A percentile compares a stretch with the other conserved stretches of the same genome.
Conservation (phyloP, 2,329 filamentous ascomycete species). For the Botrytis cinerea region DNA sequence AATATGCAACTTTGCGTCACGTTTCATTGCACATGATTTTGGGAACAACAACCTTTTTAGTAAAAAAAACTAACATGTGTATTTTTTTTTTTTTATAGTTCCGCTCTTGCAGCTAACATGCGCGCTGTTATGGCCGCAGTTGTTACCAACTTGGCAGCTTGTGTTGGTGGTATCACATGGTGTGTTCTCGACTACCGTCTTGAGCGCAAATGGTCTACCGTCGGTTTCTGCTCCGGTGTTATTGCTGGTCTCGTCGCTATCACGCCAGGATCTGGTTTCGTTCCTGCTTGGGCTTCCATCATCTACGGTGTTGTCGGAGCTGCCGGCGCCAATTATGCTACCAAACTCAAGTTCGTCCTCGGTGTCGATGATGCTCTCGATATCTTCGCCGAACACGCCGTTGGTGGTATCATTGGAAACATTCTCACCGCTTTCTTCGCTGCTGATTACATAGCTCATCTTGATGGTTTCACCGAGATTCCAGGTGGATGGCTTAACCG, state of each 20-base stretch:
- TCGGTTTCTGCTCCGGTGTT: constrained; percentile 89
- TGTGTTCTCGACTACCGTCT: constrained; percentile 85
- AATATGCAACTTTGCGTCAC: neutral
- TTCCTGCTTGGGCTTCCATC: constrained; percentile 81
- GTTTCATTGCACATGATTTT: constrained; percentile 15
- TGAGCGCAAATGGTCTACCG: constrained; percentile 88
- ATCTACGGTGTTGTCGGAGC: constrained; percentile 77
- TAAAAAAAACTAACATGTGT: neutral
- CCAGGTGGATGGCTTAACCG: constrained; percentile 79
- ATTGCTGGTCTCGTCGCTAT: constrained; percentile 86
- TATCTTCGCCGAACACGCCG: constrained; percentile 81
- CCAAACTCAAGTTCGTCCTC: constrained; percentile 84
- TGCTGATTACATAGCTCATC: constrained; percentile 77
- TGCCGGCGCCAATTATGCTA: constrained; percentile 81
- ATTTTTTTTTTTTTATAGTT: constrained; percentile 41
- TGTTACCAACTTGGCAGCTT: constrained; percentile 83
- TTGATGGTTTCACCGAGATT: constrained; percentile 71
- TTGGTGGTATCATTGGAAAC: constrained; percentile 79
- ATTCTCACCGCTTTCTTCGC: constrained; percentile 81
- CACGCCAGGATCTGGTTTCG: constrained; percentile 81
- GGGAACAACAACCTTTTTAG: neutral
- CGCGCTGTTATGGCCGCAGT: constrained; percentile 84
- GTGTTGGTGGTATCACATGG: constrained; percentile 85
- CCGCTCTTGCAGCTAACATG: constrained; percentile 77
- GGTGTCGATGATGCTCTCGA: constrained; percentile 83